Evolutionary conservation across 495 filamentous ascomycete species (phyloP).

Genomic region (Talaromyces wortmannii): DNA sequence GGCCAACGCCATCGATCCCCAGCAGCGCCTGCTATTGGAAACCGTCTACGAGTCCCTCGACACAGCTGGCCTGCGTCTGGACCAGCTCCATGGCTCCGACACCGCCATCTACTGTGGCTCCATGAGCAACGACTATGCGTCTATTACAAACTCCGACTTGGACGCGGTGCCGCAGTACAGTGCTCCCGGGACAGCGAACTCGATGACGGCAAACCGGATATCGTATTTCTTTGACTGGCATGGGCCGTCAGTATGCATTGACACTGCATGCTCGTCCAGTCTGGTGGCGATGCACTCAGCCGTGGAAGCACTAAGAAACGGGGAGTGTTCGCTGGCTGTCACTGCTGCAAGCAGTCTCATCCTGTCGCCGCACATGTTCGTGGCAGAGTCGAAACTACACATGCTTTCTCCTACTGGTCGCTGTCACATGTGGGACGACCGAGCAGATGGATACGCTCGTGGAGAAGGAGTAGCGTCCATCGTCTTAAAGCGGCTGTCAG

Average conservation of each 20-base stretch:
- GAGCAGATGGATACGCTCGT: constrained; percentile 25
- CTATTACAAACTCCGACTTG: constrained; percentile 32
- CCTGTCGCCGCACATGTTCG: constrained; percentile 6
- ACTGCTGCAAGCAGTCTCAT: constrained; percentile 11
- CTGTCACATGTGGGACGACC: constrained; percentile 15
- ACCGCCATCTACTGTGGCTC: background rate
- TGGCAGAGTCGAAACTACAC: constrained; percentile 2
- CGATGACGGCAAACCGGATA: constrained; percentile 45
- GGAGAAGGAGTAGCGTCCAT: constrained; percentile 21
- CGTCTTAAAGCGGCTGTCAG: constrained; percentile 13
- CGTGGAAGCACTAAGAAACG: constrained; percentile 28
- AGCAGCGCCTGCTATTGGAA: constrained; percentile 49
- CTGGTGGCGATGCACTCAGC: constrained; percentile 40
- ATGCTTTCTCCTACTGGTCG: constrained; percentile 6
- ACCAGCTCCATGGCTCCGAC: background rate
- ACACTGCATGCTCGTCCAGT: constrained; percentile 53
- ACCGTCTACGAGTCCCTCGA: constrained; percentile 51
- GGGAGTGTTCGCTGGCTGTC: constrained; percentile 23
- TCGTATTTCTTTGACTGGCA: constrained; percentile 52
- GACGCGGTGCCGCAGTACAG: constrained; percentile 37
- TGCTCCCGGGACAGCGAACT: constrained; percentile 42
- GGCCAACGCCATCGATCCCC: constrained; percentile 39
- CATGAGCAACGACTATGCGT: constrained; percentile 43
- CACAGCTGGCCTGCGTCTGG: background rate
- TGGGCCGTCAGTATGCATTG: constrained; percentile 49